Conservation (phyloP, 257 asterid species). For the Lantana camara region DNA sequence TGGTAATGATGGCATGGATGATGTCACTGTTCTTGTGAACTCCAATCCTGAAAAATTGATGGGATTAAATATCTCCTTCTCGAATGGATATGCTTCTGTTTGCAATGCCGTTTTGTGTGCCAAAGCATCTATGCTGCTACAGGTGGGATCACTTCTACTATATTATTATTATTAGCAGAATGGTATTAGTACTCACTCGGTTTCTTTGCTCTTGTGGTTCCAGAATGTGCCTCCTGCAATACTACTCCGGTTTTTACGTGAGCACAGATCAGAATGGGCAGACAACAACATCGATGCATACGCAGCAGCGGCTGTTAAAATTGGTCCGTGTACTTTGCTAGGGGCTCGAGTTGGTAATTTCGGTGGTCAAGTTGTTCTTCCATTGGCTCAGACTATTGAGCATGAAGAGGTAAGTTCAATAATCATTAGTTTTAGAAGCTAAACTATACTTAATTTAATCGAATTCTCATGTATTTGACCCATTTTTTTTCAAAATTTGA, state of each 20-base stretch:
- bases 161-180: background rate
- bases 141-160: constrained; percentile 41
- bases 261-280: constrained; percentile 97
- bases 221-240: constrained; percentile 95
- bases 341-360: constrained; percentile 70
- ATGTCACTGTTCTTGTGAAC: constrained; percentile 73
- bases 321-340: constrained; percentile 71
- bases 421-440: background rate
- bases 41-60: constrained; percentile 72
- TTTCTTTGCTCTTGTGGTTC: constrained; percentile 23
- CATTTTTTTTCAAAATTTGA: constrained; percentile 2
- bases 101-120: constrained; percentile 80
- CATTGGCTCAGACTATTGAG: constrained; percentile 86
- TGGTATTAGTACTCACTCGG: constrained; percentile 2
- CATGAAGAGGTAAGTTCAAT: constrained; percentile 85
- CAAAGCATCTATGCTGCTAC: constrained; percentile 94
- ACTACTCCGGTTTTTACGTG: constrained; percentile 80
- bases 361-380: constrained; percentile 90
- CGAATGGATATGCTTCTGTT: constrained; percentile 71
- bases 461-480: background rate
- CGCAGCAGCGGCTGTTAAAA: constrained; percentile 78
- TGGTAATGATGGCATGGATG: constrained; percentile 81
- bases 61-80: constrained; percentile 66
- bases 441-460: background rate
- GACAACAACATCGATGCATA: constrained; percentile 78